Conservation (phyloP, 768 basidiomycete species). For the Neoboletus subvelutipes region DNA sequence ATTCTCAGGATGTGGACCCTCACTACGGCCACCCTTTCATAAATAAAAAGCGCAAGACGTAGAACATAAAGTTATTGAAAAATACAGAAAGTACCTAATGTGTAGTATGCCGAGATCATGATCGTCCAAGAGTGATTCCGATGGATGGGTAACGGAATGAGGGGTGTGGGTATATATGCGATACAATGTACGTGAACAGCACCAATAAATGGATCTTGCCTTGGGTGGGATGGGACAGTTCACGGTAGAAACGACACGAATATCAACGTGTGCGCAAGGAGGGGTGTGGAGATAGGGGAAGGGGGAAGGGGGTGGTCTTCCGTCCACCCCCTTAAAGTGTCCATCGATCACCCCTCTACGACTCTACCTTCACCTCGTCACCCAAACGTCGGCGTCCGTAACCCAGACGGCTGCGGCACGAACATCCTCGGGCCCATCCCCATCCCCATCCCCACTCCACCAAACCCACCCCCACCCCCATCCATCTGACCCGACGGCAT, state of each 20-base stretch:
- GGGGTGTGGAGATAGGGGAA: background rate
- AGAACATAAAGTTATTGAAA: background rate
- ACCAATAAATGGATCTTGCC: background rate
- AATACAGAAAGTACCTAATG: background rate
- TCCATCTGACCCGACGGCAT: conserved; percentile 18
- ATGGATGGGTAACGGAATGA: background rate
- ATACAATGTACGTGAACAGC: background rate
- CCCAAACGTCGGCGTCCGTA: conserved; percentile 27
- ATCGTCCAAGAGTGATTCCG: background rate
- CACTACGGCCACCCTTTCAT: background rate
- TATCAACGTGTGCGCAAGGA: background rate
- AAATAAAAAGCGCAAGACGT: background rate
- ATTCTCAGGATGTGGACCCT: background rate
- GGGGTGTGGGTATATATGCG: conserved; percentile 1
- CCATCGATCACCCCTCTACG: background rate
- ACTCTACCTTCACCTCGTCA: conserved; percentile 10
- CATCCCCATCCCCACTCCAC: background rate
- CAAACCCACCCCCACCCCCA: conserved; percentile 4
- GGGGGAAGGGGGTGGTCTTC: background rate
- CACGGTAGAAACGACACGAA: background rate
- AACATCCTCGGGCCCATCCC: conserved; percentile 19
- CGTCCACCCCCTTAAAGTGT: background rate
- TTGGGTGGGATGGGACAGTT: too few relatives aligned
- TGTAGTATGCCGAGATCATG: background rate
- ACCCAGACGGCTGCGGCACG: conserved; percentile 27